phyloP scores from a whole-genome alignment of 768 basidiomycete genomes.

The Tricholoma hemisulphureum region DNA sequence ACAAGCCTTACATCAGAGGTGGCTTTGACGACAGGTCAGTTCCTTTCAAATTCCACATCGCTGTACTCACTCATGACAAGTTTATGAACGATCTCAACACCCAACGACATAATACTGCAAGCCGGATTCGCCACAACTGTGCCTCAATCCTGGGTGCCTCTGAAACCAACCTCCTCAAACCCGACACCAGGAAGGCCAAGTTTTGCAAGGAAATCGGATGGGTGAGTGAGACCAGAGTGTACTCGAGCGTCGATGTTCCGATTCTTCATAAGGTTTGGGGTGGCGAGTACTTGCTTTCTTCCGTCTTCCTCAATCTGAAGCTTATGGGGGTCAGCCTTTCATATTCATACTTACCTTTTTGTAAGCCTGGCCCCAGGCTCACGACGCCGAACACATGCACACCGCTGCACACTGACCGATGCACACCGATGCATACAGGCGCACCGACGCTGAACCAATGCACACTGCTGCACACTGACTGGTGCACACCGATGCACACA shows the following conservation, averaged over 20 bases:
- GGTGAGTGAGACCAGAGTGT: constrained; percentile 8
- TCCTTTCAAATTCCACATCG: background rate
- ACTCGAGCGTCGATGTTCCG: constrained; percentile 16
- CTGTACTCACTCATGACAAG: constrained; percentile 4
- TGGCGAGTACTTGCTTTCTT: constrained; percentile 7
- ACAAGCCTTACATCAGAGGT: background rate
- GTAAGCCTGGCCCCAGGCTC: too few species aligned
- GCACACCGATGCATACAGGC: too few species aligned
- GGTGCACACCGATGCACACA: too few species aligned
- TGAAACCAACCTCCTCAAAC: constrained; percentile 9
- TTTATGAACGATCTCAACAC: constrained; percentile 13
- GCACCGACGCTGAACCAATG: too few species aligned
- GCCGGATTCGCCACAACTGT: constrained; percentile 11
- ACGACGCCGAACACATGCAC: too few species aligned
- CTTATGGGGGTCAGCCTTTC: constrained; percentile 15
- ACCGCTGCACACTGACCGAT: too few species aligned
- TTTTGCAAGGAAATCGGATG: constrained; percentile 17
- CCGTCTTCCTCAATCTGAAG: constrained; percentile 12
- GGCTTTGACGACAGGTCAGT: constrained; percentile 2
- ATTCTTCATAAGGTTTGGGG: constrained; percentile 16
- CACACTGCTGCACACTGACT: too few species aligned
- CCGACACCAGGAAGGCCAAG: constrained; percentile 11
- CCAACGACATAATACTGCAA: constrained; percentile 15
- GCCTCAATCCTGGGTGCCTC: constrained; percentile 9
- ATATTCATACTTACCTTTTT: too few species aligned